Conservation (phyloP, 306 rosid species). For the Vigna radiata region DNA sequence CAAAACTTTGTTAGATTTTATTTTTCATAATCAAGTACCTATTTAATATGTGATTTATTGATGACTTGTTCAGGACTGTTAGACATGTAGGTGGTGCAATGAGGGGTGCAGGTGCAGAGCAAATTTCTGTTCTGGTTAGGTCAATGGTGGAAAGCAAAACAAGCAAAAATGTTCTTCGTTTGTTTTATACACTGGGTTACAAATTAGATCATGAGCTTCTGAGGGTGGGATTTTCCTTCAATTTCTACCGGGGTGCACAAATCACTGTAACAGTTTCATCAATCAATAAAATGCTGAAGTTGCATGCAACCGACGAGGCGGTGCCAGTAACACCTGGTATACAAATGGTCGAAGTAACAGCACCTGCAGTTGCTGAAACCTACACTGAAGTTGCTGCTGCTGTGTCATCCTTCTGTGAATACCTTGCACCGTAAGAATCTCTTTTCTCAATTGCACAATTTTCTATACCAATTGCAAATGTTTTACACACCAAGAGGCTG, state of each 20-base stretch:
- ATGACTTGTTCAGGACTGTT: conserved; percentile 66
- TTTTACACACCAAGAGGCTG: background rate
- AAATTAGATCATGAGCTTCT: conserved; percentile 88
- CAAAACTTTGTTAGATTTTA: conserved; percentile 17
- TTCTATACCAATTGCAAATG: background rate
- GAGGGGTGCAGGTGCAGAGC: conserved; percentile 98
- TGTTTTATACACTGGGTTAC: conserved; percentile 87
- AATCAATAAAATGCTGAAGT: conserved; percentile 86
- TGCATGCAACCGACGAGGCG: conserved; percentile 90
- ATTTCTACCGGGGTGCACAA: conserved; percentile 73
- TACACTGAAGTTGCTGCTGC: conserved; percentile 76
- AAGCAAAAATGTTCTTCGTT: conserved; percentile 83
- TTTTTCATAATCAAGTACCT: conserved; percentile 10
- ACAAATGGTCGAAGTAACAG: conserved; percentile 92
- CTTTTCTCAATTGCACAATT: conserved; percentile 25
- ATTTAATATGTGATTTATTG: conserved; percentile 23
- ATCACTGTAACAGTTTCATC: conserved; percentile 83
- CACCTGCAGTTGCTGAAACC: conserved; percentile 86
- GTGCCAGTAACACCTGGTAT: conserved; percentile 92
- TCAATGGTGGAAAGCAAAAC: conserved; percentile 89
- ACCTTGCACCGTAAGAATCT: conserved; percentile 94
- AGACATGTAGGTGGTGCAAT: conserved; percentile 90
- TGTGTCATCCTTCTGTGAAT: conserved; percentile 86
- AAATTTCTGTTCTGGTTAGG: conserved; percentile 88
- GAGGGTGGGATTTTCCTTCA: conserved; percentile 86